These are phyloP conservation scores for Pleurozium schreberi DNA, from an alignment of 225 moss, liverwort and hornwort species.

Conservation along the genomic window DNA sequence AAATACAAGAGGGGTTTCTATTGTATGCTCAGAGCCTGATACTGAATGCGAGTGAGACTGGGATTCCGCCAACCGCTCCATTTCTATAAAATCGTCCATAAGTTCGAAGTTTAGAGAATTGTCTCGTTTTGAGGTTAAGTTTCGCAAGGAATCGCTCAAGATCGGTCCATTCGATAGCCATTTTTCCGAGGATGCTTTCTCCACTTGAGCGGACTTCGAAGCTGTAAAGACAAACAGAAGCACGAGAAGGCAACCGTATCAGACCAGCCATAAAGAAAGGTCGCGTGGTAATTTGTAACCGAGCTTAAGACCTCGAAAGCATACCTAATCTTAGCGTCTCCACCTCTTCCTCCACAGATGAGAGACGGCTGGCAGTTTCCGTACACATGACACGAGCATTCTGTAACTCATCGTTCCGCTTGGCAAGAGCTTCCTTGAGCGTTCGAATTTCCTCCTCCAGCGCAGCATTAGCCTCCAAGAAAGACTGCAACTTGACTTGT, in stretches of 20 bases:
- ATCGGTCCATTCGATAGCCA: slow-evolving; percentile 21
- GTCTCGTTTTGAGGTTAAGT: slow-evolving; percentile 3
- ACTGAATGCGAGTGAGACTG: slow-evolving; percentile 19
- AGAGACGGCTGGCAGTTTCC: slow-evolving; percentile 80
- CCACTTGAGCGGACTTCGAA: slow-evolving; percentile 6
- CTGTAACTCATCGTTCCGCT: slow-evolving; percentile 66
- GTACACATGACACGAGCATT: slow-evolving; percentile 74
- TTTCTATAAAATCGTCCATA: slow-evolving; percentile 83
- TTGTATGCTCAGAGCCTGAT: slow-evolving; percentile 16
- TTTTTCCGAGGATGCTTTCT: slow-evolving; percentile 11
- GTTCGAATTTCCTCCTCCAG: slow-evolving; percentile 55
- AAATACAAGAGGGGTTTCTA: slow-evolving; percentile 10
- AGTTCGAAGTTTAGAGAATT: slow-evolving; percentile 46
- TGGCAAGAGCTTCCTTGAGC: slow-evolving; percentile 60
- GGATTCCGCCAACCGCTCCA: slow-evolving; percentile 73
- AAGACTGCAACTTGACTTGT: slow-evolving; percentile 22
- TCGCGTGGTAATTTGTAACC: neutral
- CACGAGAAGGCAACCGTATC: neutral
- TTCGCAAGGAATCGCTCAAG: slow-evolving; percentile 4
- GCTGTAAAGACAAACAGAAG: neutral
- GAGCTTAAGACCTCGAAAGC: neutral
- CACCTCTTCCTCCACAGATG: slow-evolving; percentile 63
- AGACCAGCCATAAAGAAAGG: neutral
- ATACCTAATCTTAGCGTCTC: slow-evolving; percentile 21
- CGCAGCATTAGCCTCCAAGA: slow-evolving; percentile 21